Evolutionary conservation across 352 stramenopile species (phyloP).

Genomic region (Phytophthora foliorum): DNA sequence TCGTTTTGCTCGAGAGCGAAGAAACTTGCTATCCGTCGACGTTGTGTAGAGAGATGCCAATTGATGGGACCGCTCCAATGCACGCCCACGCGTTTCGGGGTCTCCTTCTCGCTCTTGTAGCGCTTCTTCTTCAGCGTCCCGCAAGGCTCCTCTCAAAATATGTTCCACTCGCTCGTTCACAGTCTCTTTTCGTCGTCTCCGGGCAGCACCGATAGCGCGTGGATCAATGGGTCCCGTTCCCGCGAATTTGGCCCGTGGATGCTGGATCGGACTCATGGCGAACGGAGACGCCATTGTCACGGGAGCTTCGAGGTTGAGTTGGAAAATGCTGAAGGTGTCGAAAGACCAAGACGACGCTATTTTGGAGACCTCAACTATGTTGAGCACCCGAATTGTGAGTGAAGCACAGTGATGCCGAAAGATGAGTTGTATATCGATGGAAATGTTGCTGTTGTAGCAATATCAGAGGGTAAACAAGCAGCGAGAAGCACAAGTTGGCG

Average conservation of each 20-base stretch:
- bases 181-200: constrained; percentile 62
- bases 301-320: not conserved
- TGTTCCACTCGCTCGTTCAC: constrained; percentile 75
- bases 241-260: constrained; percentile 2
- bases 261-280: constrained; percentile 28
- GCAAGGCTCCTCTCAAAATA: constrained; percentile 61
- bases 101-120: constrained; percentile 29
- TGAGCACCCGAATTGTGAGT: no score
- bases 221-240: not conserved
- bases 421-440: no score
- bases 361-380: no score
- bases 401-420: no score
- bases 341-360: no score
- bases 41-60: constrained; percentile 58
- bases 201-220: constrained; percentile 3
- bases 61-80: constrained; percentile 50
- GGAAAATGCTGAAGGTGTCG: no score
- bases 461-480: no score
- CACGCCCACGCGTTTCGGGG: constrained; percentile 39
- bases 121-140: constrained; percentile 42
- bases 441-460: no score
- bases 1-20: constrained; percentile 30
- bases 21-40: constrained; percentile 58
- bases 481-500: no score
- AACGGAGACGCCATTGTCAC: constrained; percentile 22